Conservation (phyloP, 208 protist genomes). For the Trypanosoma melophagium region DNA sequence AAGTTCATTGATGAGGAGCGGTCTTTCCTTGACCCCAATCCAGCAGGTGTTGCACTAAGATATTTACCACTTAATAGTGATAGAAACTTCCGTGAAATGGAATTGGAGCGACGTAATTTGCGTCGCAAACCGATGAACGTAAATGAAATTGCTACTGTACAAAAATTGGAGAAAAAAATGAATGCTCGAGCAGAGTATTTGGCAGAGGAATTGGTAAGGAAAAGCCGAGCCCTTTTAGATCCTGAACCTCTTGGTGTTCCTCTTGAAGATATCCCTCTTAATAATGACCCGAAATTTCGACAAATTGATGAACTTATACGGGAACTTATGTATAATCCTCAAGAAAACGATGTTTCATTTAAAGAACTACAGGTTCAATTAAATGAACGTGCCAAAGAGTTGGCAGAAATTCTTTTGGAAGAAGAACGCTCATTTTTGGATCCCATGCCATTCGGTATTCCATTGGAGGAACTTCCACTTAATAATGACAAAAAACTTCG, state of each 20-base stretch:
- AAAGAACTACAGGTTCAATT: no score
- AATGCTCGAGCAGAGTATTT: constrained; percentile 44
- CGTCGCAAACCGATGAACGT: constrained; percentile 18
- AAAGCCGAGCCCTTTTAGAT: no score
- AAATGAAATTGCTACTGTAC: constrained; percentile 18
- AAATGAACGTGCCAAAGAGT: no score
- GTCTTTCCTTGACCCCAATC: constrained; percentile 72
- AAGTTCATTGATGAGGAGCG: constrained; percentile 72
- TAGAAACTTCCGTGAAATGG: constrained; percentile 65
- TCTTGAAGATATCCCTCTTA: constrained; percentile 60
- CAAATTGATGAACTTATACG: constrained; percentile 31
- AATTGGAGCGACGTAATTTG: constrained; percentile 51
- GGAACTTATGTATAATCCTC: no score
- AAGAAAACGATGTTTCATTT: no score
- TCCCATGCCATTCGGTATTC: no score
- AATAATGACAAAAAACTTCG: no score
- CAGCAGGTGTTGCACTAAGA: constrained; percentile 68
- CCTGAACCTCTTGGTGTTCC: background rate
- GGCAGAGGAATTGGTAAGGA: no score
- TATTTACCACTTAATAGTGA: constrained; percentile 74
- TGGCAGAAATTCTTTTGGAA: no score
- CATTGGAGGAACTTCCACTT: no score
- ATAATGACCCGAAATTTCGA: constrained; percentile 60
- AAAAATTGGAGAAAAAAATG: constrained; percentile 66
- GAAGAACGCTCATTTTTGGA: no score